Evolutionary conservation across 108 stramenopile genomes (phyloP), one percentile per base, ranked within the genome.

Genomic region (Cyclostephanos invisitatus): DNA sequence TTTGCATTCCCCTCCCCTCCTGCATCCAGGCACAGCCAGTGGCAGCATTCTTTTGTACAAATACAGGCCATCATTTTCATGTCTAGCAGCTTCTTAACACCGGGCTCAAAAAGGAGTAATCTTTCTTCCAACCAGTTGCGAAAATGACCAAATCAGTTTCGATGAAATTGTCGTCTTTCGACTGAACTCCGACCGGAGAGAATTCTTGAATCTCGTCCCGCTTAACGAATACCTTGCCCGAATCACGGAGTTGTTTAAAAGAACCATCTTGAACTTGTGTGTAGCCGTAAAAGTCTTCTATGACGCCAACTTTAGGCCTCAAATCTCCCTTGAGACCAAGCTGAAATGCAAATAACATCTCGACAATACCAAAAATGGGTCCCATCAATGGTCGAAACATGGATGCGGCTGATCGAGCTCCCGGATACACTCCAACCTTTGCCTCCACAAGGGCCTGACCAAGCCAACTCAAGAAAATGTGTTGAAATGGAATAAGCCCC

Each of bases 221-320:
- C 60, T 70, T 35, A 36, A 69, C 68, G 22, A 68, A 35, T 25
- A 80, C 56, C 29, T 62, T 28, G 37, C 73, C 78, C 8, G 21
- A 50, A 17, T 75, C 36, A 17, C 68, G 35, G 20, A 70, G 22
- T 17, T 60, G 55, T 68, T 27, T 69, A 29, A 80, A 69, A 21
- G 37, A 47, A 10, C 24, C 20, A 21, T 80, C 68, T 27, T 53
- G 48, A n/a, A 80, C 68, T 38, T 44, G 37, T 11, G 73, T 73
- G 15, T 67, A 68, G 0, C 67, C 68, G 63, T 80, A 80, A 48
- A 80, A 80, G 40, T 80, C 78, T 38, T 70, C 67, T 14, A 80
- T 73, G 12, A 80, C 73, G 14, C 44, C 44, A 15, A 46, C 15
- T 46, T 46, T 46, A 14, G 44, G 44, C 44, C 12, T 15, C 44